Base-by-base conservation (phyloP, 2,329 filamentous ascomycete species). In the Botrytis medusae region DNA sequence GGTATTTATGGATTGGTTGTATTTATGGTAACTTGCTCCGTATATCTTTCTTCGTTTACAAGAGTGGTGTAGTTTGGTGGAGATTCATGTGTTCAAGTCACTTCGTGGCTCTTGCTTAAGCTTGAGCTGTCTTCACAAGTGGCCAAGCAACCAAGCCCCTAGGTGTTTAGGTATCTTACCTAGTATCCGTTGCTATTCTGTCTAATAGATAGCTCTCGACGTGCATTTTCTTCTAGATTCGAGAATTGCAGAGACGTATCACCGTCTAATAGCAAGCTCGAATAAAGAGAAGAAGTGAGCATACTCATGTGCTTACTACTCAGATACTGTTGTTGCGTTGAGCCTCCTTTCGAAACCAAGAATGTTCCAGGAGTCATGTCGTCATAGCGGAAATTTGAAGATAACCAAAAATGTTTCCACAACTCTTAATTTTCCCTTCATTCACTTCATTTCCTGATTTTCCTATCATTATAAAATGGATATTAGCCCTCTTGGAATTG, bases 401-500 rank as follows among this genome's bases (percentile, higher is more conserved):
- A 51, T n/a, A 67, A 32, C 4, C 12, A 51, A 51, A 65, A 25
- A 67, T 51, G 32, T 25, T 37, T 37, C 44, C 63, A 51, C 22
- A 20, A n/a, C 22, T 40, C 29, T 34, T n/a, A 22, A 14, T n/a
- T 34, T 16, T n/a, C 1, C 32, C 32, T 37, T n/a, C 22, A 8
- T 12, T 40, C 4, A 29, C 32, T 67, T 32, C 63, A 29, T 32
- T 42, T 59, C 7, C 65, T 44, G 16, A 18, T 42, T n/a, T 42
- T 20, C n/a, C 64, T 37, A 51, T 37, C 44, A 12, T 25, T 37
- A 48, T 42, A 40, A 32, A 37, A 79, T 78, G 77, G 77, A 79
- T 44, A 62, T 73, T 46, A 76, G 74, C 22, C 74, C 79, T 3
- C 34, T 78, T 16, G 75, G 76, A 29, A 61, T 79, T 25, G 64